Conservation (phyloP, 2,329 filamentous ascomycete genomes). For the Emydomyces testavorans region DNA sequence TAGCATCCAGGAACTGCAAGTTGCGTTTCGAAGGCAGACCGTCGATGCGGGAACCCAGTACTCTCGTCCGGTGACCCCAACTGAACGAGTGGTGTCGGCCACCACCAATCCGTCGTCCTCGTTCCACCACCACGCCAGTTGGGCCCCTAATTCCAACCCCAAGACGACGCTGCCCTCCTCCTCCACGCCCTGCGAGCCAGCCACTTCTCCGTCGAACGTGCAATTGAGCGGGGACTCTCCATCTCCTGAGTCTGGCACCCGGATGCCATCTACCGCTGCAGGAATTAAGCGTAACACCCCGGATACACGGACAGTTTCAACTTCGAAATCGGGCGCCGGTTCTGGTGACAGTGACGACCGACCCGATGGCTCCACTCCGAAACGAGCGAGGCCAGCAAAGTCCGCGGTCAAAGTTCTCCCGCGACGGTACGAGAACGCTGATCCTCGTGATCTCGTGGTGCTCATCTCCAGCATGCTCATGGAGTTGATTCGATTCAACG, state of each 20-base stretch:
- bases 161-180: not conserved
- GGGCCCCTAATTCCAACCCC: not conserved
- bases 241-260: constrained; percentile 15
- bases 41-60: constrained; percentile 46
- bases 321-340: constrained; percentile 22
- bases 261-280: constrained; percentile 16
- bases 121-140: not conserved
- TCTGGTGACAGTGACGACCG: constrained; percentile 18
- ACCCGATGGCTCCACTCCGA: constrained; percentile 28
- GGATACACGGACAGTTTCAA: constrained; percentile 17
- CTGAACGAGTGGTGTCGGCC: constrained; percentile 6
- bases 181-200: not conserved
- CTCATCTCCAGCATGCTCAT: constrained; percentile 91
- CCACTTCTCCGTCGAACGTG: constrained; percentile 12
- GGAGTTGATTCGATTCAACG: constrained; percentile 88
- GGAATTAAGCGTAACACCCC: constrained; percentile 19
- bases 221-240: constrained; percentile 15
- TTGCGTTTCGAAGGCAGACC: constrained; percentile 25
- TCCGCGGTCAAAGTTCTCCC: constrained; percentile 46
- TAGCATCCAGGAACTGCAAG: constrained; percentile 3
- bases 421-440: constrained; percentile 65
- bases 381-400: constrained; percentile 37
- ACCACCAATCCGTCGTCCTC: not conserved
- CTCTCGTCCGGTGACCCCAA: constrained; percentile 38
- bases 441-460: constrained; percentile 74